phyloP scores from a whole-genome alignment of 306 rosid species.

The Gillenia trifoliata region DNA sequence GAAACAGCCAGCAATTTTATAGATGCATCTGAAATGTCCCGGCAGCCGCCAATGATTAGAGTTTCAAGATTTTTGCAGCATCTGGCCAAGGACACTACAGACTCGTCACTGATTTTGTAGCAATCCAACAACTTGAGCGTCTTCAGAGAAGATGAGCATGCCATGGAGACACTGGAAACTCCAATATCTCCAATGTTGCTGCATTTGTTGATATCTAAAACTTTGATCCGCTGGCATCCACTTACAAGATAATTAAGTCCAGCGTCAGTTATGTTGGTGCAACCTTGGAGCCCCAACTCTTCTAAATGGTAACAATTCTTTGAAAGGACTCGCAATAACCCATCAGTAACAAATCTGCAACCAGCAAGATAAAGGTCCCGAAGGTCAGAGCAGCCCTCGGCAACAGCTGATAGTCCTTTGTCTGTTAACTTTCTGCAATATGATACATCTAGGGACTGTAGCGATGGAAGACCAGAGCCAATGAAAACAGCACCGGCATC shows the following conservation, averaged over 20 bases:
- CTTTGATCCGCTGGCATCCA: conserved; percentile 55
- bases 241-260: conserved; percentile 61
- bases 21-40: conserved; percentile 60
- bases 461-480: conserved; percentile 64
- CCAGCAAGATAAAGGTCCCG: conserved; percentile 61
- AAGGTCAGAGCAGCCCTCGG: conserved; percentile 68
- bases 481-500: conserved; percentile 67
- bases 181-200: conserved; percentile 72
- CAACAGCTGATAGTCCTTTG: conserved; percentile 77
- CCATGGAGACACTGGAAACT: conserved; percentile 53
- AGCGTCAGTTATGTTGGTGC: conserved; percentile 60
- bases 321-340: conserved; percentile 51
- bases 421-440: conserved; percentile 82
- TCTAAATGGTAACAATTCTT: conserved; percentile 56
- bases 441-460: conserved; percentile 76
- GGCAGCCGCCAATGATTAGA: conserved; percentile 79
- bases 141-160: conserved; percentile 63
- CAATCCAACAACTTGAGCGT: conserved; percentile 84
- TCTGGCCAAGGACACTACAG: conserved; percentile 54
- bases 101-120: conserved; percentile 60
- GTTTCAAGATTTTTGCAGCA: conserved; percentile 74
- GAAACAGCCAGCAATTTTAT: conserved; percentile 55
- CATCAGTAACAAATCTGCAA: conserved; percentile 66
- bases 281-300: conserved; percentile 74
- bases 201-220: conserved; percentile 77